Evolutionary conservation across 441 rosid species (phyloP).

Genomic region (Adansonia grandidieri): DNA sequence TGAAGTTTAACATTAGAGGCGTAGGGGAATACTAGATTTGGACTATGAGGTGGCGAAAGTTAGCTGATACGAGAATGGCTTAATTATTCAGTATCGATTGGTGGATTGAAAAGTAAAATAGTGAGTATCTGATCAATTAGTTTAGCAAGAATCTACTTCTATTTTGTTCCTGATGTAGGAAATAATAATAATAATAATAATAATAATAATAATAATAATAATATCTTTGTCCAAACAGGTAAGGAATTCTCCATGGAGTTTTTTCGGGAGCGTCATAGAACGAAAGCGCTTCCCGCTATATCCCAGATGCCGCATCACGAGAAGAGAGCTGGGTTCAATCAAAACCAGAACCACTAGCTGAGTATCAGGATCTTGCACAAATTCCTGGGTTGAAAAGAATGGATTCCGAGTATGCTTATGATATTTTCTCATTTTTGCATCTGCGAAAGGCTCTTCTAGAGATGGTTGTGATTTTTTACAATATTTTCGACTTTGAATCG

Average conservation of each 20-base stretch:
- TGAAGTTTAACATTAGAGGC: slow-evolving; percentile 10
- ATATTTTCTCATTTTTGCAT: slow-evolving; percentile 46
- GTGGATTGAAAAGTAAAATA: slow-evolving; percentile 27
- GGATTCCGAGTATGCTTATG: slow-evolving; percentile 58
- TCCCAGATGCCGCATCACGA: slow-evolving; percentile 31
- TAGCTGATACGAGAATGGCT: slow-evolving; percentile 23
- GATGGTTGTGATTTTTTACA: slow-evolving; percentile 1
- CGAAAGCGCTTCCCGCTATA: slow-evolving; percentile 38
- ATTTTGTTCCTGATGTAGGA: slow-evolving; percentile 29
- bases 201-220: too few relatives aligned
- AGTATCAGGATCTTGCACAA: slow-evolving; percentile 52
- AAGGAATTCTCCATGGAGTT: slow-evolving; percentile 74
- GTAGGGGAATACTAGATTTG: slow-evolving; percentile 8
- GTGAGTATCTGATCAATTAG: slow-evolving; percentile 39
- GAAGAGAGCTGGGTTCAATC: slow-evolving; percentile 30
- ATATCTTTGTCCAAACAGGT: slow-evolving; percentile 57
- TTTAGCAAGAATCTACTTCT: slow-evolving; percentile 39
- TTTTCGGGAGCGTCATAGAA: slow-evolving; percentile 48
- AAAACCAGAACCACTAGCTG: slow-evolving; percentile 43
- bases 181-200: slow-evolving; percentile 40
- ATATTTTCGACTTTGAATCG: too few relatives aligned
- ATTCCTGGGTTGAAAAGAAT: slow-evolving; percentile 61
- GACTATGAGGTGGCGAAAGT: slow-evolving; percentile 21
- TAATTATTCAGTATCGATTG: slow-evolving; percentile 4
- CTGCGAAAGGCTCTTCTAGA: slow-evolving; percentile 42